These are phyloP conservation scores for Dactylellina haptotyla DNA, from an alignment of 2,329 filamentous ascomycete species.

Conservation along the genomic window DNA sequence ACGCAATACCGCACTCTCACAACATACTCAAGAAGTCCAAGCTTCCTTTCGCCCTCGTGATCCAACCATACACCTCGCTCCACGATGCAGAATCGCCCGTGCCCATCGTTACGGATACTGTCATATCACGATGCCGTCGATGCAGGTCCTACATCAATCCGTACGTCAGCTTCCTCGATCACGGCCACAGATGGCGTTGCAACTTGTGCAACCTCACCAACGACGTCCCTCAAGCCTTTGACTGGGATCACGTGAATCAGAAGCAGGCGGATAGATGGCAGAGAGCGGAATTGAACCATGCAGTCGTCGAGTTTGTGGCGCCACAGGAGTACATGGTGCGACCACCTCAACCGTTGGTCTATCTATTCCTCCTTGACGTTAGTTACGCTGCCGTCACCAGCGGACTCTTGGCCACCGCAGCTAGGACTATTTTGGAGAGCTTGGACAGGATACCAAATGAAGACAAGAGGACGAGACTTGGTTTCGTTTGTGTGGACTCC, in stretches of 20 bases:
- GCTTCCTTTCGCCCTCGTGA: conserved; percentile 92
- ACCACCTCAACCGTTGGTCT: conserved; percentile 92
- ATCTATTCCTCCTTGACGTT: conserved; percentile 94
- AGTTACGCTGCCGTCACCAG: conserved; percentile 90
- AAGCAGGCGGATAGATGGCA: conserved; percentile 93
- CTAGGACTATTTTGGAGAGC: conserved; percentile 92
- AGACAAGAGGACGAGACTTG: conserved; percentile 87
- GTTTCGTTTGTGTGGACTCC: conserved; percentile 94
- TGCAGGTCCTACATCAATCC: conserved; percentile 98
- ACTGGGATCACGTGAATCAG: conserved; percentile 94
- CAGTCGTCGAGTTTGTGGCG: conserved; percentile 97
- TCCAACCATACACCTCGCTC: conserved; percentile 92
- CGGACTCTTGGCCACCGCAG: conserved; percentile 88
- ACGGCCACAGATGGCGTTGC: conserved; percentile 97
- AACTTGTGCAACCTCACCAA: conserved; percentile 99
- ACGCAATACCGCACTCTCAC: conserved; percentile 90
- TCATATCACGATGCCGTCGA: conserved; percentile 94
- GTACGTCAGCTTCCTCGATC: conserved; percentile 94
- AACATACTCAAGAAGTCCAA: conserved; percentile 96
- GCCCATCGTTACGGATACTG: conserved; percentile 92
- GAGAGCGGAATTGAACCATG: conserved; percentile 89
- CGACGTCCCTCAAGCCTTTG: conserved; percentile 98
- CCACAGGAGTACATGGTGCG: conserved; percentile 99
- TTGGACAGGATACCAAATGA: conserved; percentile 98
- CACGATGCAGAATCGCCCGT: conserved; percentile 92